Evolutionary conservation across 331 rosid species (phyloP).

Genomic region (Malus hybrid): DNA sequence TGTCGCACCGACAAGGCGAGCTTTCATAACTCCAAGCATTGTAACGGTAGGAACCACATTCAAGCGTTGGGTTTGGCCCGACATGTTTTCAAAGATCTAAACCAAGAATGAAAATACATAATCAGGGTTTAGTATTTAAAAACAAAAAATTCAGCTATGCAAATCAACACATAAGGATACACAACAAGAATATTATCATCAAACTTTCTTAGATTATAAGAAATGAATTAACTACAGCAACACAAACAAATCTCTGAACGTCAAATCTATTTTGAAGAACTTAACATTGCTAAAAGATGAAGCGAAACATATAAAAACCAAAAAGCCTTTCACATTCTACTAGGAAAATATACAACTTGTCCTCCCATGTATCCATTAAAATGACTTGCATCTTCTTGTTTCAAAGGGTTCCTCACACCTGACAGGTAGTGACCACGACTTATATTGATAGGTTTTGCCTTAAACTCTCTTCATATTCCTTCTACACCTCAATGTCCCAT

Average conservation of each 20-base stretch:
- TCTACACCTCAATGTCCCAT: not conserved
- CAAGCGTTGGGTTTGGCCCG: constrained; percentile 86
- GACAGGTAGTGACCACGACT: not conserved
- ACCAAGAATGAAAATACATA: not conserved
- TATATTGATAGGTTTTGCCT: not conserved
- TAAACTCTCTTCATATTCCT: not conserved
- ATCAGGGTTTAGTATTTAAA: not conserved
- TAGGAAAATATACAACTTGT: too few species aligned
- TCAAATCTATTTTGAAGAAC: not conserved
- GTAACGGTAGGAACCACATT: constrained; percentile 94
- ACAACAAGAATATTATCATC: not conserved
- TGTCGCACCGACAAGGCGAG: constrained; percentile 84
- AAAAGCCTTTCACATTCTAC: too few species aligned
- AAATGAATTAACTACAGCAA: not conserved
- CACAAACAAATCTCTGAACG: not conserved
- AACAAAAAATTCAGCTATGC: not conserved
- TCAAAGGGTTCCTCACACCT: not conserved
- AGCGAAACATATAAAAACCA: too few species aligned
- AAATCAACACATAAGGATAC: not conserved
- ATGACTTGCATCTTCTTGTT: not conserved
- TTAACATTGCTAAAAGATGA: not conserved
- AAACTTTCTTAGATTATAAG: not conserved
- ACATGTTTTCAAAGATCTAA: constrained; percentile 58
- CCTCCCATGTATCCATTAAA: not conserved
- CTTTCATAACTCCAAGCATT: constrained; percentile 76